Conservation (phyloP, 192 early-diverging fungal species). For the Umbelopsis isabellina region DNA sequence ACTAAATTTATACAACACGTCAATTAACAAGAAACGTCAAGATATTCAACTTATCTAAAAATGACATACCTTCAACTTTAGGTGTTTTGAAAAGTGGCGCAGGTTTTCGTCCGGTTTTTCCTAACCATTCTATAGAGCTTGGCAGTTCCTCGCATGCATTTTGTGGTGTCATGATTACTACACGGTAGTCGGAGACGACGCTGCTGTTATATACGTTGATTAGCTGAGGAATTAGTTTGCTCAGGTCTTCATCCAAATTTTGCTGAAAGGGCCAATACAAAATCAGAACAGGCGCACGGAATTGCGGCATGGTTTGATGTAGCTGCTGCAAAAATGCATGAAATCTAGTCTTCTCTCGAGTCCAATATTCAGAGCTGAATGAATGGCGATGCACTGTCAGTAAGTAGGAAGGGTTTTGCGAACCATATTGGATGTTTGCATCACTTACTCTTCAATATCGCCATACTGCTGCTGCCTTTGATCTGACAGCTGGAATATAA, state of each 20-base stretch:
- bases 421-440: too few relatives aligned
- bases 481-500: constrained; percentile 27
- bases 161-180: constrained; percentile 2
- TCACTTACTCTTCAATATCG: constrained; percentile 26
- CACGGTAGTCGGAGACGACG: background rate
- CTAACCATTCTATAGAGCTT: background rate
- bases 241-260: background rate
- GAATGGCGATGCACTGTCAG: background rate
- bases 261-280: constrained; percentile 23
- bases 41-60: background rate
- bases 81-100: background rate
- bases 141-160: constrained; percentile 7
- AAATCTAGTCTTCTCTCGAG: constrained; percentile 19
- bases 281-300: constrained; percentile 26
- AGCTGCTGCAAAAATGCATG: constrained; percentile 9
- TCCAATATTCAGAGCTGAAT: constrained; percentile 22
- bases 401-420: background rate
- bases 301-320: background rate
- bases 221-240: background rate
- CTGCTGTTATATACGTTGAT: background rate
- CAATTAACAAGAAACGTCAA: background rate
- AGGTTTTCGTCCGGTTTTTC: background rate
- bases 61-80: background rate
- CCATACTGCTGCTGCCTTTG: background rate
- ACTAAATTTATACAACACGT: background rate